Evolutionary conservation across 2,329 filamentous ascomycete species (phyloP), one percentile per base, ranked within the genome.

Genomic region (Neobulgaria alba): DNA sequence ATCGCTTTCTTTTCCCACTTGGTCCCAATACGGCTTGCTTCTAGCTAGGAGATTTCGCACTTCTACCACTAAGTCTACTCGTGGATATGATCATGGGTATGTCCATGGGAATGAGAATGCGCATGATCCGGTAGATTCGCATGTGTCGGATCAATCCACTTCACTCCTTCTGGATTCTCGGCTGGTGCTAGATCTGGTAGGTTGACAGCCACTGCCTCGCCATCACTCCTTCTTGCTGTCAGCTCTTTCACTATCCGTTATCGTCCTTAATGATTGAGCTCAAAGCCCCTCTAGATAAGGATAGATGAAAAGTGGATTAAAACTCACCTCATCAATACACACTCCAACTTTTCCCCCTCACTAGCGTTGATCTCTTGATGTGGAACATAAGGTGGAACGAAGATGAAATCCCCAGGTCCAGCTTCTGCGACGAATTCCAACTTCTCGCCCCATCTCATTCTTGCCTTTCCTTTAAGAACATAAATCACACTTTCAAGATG

Each of bases 351-450:
- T 54, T 66, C 63, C 42, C 65, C 57, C 39, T 59, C 58, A 16
- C 33, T 53, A 3, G 64, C 64, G 48, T 67, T 68, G 50, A 67
- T 67, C 57, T 67, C 64, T 53, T 68, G 65, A 52, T 68, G 65
- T 29, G 65, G 64, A 31, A 65, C 62, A 44, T 62, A 67, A 2
- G 65, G 64, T 29, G 65, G 65, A 19, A 68, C 64, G 47, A 62
- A 68, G 39, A 68, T 67, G 47, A 67, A 68, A 46, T 67, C 65
- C 2, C 65, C 65, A 2, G 64, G 64, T 14, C 66, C 65, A 16
- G 64, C 64, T 52, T 67, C 65, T 19, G 65, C 65, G 1, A 61
- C 63, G 49, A 65, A 68, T 51, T 67, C 61, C 38, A 68, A 49
- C 37, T 58, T 61, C 49, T 64, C 61, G 20, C 66, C 66, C 65